A percentile compares a stretch with the other conserved stretches of the same genome.
Conservation (phyloP, 148 eudicot species). For the Tetragonia tetragonoides region DNA sequence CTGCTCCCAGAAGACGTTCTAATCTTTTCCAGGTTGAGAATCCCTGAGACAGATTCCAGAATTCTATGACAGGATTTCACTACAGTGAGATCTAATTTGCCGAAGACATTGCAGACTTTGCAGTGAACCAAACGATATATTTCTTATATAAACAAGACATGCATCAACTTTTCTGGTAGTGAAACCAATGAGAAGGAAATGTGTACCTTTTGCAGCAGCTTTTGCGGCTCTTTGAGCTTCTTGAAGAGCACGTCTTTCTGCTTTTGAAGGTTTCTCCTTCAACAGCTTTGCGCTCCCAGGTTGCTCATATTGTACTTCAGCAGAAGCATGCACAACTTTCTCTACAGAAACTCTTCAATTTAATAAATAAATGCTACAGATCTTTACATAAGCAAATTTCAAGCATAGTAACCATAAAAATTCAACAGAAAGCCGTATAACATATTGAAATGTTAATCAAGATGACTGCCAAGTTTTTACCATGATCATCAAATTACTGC, state of each 20-base stretch:
- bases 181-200: neutral
- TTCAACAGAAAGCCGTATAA: neutral
- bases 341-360: slow-evolving; percentile 37
- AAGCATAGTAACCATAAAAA: slow-evolving; percentile 10
- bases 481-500: neutral
- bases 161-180: neutral
- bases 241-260: slow-evolving; percentile 94
- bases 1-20: neutral
- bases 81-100: neutral
- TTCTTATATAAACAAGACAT: neutral
- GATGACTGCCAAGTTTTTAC: neutral
- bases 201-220: slow-evolving; percentile 78
- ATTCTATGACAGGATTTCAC: neutral
- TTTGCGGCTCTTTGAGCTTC: slow-evolving; percentile 97
- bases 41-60: neutral
- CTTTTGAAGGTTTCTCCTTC: slow-evolving; percentile 86
- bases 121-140: neutral
- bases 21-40: neutral
- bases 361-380: slow-evolving; percentile 21
- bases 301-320: slow-evolving; percentile 44
- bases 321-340: slow-evolving; percentile 49
- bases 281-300: slow-evolving; percentile 45
- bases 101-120: too few relatives aligned
- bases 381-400: slow-evolving; percentile 13
- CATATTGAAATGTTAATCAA: neutral